phyloP scores from a whole-genome alignment of 139 green algal species.

The Choricystis sp. region DNA sequence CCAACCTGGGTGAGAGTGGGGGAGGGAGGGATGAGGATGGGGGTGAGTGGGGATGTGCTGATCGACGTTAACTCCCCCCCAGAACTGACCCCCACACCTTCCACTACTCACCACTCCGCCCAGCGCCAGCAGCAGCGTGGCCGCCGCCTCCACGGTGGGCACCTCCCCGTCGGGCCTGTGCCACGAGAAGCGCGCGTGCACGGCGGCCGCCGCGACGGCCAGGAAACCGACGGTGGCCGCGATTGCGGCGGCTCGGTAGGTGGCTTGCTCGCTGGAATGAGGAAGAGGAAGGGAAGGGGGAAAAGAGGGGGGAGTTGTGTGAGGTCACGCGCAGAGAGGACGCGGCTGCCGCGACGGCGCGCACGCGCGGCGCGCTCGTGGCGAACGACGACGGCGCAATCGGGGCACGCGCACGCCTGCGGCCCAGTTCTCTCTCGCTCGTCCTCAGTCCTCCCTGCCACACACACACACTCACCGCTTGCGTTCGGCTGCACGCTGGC shows the following conservation, averaged over 20 bases:
- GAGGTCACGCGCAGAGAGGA: too few species aligned
- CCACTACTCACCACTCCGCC: slow-evolving; percentile 46
- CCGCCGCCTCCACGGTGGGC: slow-evolving; percentile 40
- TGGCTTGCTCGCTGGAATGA: slow-evolving; percentile 34
- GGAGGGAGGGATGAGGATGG: not conserved
- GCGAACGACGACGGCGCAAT: too few species aligned
- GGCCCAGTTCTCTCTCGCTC: too few species aligned
- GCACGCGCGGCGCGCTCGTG: too few species aligned
- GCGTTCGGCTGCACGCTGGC: not conserved
- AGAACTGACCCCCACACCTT: not conserved
- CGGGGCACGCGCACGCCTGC: too few species aligned
- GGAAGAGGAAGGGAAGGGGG: too few species aligned
- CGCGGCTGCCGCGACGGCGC: too few species aligned
- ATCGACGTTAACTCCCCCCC: not conserved
- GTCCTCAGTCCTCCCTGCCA: too few species aligned
- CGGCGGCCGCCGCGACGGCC: slow-evolving; percentile 42
- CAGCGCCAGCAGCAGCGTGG: slow-evolving; percentile 49
- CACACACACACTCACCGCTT: not conserved
- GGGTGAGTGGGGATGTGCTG: not conserved
- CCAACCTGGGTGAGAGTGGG: slow-evolving; percentile 24
- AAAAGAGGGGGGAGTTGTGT: too few species aligned
- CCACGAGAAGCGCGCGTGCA: slow-evolving; percentile 52
- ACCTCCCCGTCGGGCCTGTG: slow-evolving; percentile 40
- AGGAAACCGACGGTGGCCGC: slow-evolving; percentile 38
- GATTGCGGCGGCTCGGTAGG: slow-evolving; percentile 53